Percentiles rank a stretch among this genome's conserved stretches.
Evolutionary conservation across 2,329 filamentous ascomycete genomes (phyloP).

Genomic region (Fusarium illudens): DNA sequence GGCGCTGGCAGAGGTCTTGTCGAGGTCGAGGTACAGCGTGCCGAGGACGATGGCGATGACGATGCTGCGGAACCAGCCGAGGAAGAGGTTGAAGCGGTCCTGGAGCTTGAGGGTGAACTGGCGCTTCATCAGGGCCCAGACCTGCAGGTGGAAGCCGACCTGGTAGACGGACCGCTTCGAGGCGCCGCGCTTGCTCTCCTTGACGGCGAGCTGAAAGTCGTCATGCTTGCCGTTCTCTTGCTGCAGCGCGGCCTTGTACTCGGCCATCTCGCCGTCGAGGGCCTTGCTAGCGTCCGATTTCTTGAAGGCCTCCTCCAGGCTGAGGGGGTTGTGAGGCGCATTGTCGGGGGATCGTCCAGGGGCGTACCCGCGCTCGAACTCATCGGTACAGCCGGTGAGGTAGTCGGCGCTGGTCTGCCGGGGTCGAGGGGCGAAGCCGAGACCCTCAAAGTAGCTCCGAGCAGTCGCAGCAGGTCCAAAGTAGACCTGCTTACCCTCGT

Average conservation of each 20-base stretch:
- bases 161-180: slow-evolving; percentile 82
- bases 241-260: slow-evolving; percentile 71
- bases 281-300: slow-evolving; percentile 66
- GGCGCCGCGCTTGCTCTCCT: slow-evolving; percentile 79
- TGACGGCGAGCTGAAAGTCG: slow-evolving; percentile 79
- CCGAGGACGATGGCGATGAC: slow-evolving; percentile 81
- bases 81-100: slow-evolving; percentile 78
- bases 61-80: slow-evolving; percentile 74
- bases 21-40: slow-evolving; percentile 79
- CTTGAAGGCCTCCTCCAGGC: slow-evolving; percentile 74
- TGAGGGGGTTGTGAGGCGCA: slow-evolving; percentile 73
- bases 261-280: slow-evolving; percentile 71
- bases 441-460: slow-evolving; percentile 75
- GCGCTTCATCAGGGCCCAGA: slow-evolving; percentile 84
- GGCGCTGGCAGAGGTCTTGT: slow-evolving; percentile 71
- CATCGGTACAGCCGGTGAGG: slow-evolving; percentile 81
- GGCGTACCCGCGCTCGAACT: slow-evolving; percentile 82
- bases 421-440: slow-evolving; percentile 78
- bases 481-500: slow-evolving; percentile 78
- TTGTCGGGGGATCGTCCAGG: slow-evolving; percentile 71
- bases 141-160: slow-evolving; percentile 82
- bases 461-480: slow-evolving; percentile 76
- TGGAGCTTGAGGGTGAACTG: slow-evolving; percentile 89
- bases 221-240: slow-evolving; percentile 74
- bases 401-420: slow-evolving; percentile 85